These are phyloP conservation scores for Xerocomellus intermedius DNA, from an alignment of 768 basidiomycete genomes.

Conservation along the genomic window DNA sequence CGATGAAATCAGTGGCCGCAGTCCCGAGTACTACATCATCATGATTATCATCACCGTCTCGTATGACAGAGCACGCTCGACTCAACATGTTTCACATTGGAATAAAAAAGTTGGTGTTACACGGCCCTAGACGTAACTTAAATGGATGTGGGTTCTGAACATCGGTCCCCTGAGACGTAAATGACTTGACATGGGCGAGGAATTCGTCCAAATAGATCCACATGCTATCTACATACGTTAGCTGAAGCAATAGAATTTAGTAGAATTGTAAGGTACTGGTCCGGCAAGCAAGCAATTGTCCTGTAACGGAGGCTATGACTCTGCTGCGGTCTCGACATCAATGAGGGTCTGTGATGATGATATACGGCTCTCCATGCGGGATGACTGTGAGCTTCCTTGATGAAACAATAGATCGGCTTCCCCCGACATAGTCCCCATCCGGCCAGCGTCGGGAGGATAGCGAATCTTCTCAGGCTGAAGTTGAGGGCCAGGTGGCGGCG, in stretches of 20 bases:
- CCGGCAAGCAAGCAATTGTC: slow-evolving; percentile 9
- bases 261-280: slow-evolving; percentile 27
- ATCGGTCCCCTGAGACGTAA: slow-evolving; percentile 1
- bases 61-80: not conserved
- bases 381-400: slow-evolving; percentile 31
- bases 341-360: slow-evolving; percentile 30
- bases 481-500: slow-evolving; percentile 25
- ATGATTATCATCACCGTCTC: slow-evolving; percentile 11
- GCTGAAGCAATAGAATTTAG: slow-evolving; percentile 34
- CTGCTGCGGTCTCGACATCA: slow-evolving; percentile 25
- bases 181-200: slow-evolving; percentile 10
- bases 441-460: slow-evolving; percentile 36
- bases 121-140: not conserved
- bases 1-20: slow-evolving; percentile 52
- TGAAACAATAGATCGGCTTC: slow-evolving; percentile 22
- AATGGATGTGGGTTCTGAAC: not conserved
- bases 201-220: slow-evolving; percentile 18
- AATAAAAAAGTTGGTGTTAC: not conserved
- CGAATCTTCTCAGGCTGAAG: slow-evolving; percentile 48
- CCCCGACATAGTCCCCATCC: slow-evolving; percentile 25
- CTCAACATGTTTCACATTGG: slow-evolving; percentile 3
- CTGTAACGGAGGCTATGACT: slow-evolving; percentile 18
- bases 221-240: slow-evolving; percentile 23
- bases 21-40: slow-evolving; percentile 2
- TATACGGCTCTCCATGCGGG: slow-evolving; percentile 27